Evolutionary conservation across 345 rosid genomes (phyloP).

Genomic region (Syzygium grande): DNA sequence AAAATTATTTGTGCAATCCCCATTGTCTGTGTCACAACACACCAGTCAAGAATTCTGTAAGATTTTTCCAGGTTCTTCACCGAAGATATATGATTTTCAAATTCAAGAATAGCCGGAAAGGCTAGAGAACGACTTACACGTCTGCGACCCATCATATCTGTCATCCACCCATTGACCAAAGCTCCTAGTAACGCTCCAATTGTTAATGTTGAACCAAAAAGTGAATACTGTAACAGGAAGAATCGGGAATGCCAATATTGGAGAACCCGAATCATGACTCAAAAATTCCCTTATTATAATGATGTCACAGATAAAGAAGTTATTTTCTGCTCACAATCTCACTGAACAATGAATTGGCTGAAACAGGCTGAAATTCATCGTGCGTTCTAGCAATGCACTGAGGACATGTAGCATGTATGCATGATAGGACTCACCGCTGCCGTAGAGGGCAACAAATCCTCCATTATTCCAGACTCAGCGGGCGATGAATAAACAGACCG

Average conservation of each 20-base stretch:
- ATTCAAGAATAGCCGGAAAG: not conserved
- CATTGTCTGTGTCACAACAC: slow-evolving; percentile 35
- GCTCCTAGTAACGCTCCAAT: slow-evolving; percentile 27
- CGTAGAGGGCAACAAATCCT: no score
- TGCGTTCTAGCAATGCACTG: no score
- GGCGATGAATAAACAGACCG: no score
- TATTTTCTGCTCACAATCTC: no score
- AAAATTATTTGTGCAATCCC: slow-evolving; percentile 37
- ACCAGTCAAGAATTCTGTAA: not conserved
- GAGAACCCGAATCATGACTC: not conserved
- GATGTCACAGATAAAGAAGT: no score
- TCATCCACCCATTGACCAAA: slow-evolving; percentile 17
- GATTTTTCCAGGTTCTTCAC: not conserved
- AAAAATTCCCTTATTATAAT: not conserved
- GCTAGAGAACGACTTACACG: slow-evolving; percentile 7
- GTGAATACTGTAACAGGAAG: slow-evolving; percentile 20
- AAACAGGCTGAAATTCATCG: no score
- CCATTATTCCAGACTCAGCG: no score
- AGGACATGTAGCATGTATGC: no score
- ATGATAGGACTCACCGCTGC: no score
- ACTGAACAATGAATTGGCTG: no score
- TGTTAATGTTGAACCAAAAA: slow-evolving; percentile 24
- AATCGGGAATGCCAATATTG: not conserved
- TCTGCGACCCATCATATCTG: slow-evolving; percentile 26
- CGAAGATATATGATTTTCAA: not conserved